Conservation (phyloP, 768 basidiomycete genomes). For the Cyclocybe aegerita region DNA sequence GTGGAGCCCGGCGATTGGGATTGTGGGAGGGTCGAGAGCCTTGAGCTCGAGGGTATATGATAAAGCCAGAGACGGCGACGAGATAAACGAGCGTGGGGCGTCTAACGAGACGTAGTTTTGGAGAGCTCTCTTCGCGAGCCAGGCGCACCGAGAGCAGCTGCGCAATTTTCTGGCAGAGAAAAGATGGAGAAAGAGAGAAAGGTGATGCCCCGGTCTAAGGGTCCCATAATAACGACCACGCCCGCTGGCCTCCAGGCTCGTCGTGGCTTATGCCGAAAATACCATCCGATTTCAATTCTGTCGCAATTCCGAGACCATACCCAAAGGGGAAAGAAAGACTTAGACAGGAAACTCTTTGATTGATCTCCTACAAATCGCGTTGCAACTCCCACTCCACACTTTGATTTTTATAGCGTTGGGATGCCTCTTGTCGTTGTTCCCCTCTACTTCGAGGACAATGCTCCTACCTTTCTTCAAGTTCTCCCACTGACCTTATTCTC, state of each 20-base stretch:
- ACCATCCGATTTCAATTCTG: neutral
- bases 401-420: neutral
- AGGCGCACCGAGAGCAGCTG: neutral
- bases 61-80: neutral
- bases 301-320: slow-evolving; percentile 10
- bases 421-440: too few relatives aligned
- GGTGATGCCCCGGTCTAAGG: neutral
- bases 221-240: slow-evolving; percentile 7
- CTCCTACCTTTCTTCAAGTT: too few relatives aligned
- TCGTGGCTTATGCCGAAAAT: too few relatives aligned
- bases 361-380: neutral
- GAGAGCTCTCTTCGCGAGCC: neutral
- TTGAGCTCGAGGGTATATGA: neutral
- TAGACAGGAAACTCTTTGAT: neutral
- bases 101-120: neutral
- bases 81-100: slow-evolving; percentile 13
- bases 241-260: neutral
- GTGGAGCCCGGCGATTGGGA: neutral
- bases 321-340: slow-evolving; percentile 7
- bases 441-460: too few relatives aligned
- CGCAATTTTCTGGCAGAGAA: slow-evolving; percentile 9
- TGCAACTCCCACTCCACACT: neutral
- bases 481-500: too few relatives aligned
- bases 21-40: neutral
- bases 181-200: slow-evolving; percentile 4